Evolutionary conservation across 352 stramenopile genomes (phyloP), one percentile per base, ranked within the genome.

Genomic region (Globisporangium yorkense): DNA sequence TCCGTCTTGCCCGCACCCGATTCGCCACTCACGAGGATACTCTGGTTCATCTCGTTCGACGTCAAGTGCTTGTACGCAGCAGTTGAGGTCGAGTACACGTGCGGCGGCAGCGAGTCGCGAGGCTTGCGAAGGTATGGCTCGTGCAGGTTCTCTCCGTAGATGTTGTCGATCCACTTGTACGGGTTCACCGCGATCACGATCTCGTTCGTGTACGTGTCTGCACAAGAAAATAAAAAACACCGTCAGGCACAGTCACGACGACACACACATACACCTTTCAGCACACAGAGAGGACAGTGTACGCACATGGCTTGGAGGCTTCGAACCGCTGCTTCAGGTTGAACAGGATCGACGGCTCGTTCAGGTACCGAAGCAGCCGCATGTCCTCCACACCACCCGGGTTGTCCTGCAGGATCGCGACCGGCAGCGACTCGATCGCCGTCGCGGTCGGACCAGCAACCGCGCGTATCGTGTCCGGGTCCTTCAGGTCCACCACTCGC

Each of bases 141-240:
- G 47, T 96, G 84, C 48, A 93, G 50, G 21, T 92, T 71, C 54
- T 97, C 88, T n/a, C 83, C 81, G 64, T 97, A 97, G 2, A 97
- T 75, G 45, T 89, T 84, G 6, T 89, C 75, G 54, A 97, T 94
- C 88, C 90, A 97, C 70, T 96, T 96, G 75, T 98, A 99, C 46
- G 96, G 97, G 70, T 99, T 99, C 27, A 99, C 88, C 5, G 97
- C 96, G 51, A 99, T 97, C 53, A 99, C 88, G 68, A 99, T 98
- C 37, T 99, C 95, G 43, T 97, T 97, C 5, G 96, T 97, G 71
- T 97, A 97, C n/a, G 96, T 99, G 75, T 99, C 71, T 79, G 33
- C 12, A 49, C 31, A 21, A 55, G 16, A 27, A 45, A 55, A 57
- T 6, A 61, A 20, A 27, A 31, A 37, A 5, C 29, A 55, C 31